These are phyloP conservation scores for Amphichorda felina DNA, from an alignment of 2,329 filamentous ascomycete genomes.

Conservation along the genomic window DNA sequence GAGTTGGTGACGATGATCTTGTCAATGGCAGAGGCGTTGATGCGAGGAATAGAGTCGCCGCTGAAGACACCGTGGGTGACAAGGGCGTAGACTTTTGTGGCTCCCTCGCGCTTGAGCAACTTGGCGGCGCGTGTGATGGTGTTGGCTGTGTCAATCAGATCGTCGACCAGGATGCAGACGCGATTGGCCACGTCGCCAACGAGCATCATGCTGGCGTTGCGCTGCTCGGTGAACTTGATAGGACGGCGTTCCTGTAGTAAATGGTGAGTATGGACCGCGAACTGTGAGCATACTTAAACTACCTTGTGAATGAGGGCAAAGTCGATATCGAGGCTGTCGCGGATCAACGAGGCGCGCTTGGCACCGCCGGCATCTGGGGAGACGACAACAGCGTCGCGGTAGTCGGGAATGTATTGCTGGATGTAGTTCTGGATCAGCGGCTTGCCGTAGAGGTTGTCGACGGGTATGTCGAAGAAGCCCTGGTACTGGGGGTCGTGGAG, in stretches of 20 bases:
- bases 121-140: conserved; percentile 95
- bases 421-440: conserved; percentile 61
- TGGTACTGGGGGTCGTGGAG: conserved; percentile 94
- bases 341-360: conserved; percentile 90
- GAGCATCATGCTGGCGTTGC: conserved; percentile 92
- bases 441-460: conserved; percentile 91
- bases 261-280: neutral
- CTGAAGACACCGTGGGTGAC: conserved; percentile 93
- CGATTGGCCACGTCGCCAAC: conserved; percentile 76
- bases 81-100: conserved; percentile 81
- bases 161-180: conserved; percentile 84
- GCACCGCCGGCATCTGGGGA: conserved; percentile 94
- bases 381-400: conserved; percentile 80
- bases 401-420: conserved; percentile 73
- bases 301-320: conserved; percentile 98
- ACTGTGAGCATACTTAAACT: too few relatives aligned
- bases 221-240: conserved; percentile 75
- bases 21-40: conserved; percentile 87
- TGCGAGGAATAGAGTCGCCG: conserved; percentile 85
- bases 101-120: conserved; percentile 90
- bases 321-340: conserved; percentile 83
- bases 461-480: conserved; percentile 96
- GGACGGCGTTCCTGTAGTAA: conserved; percentile 66
- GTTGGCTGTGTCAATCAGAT: conserved; percentile 90
- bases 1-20: conserved; percentile 94